Evolutionary conservation across 2,329 filamentous ascomycete species (phyloP).

Genomic region (Polychaeton citri): DNA sequence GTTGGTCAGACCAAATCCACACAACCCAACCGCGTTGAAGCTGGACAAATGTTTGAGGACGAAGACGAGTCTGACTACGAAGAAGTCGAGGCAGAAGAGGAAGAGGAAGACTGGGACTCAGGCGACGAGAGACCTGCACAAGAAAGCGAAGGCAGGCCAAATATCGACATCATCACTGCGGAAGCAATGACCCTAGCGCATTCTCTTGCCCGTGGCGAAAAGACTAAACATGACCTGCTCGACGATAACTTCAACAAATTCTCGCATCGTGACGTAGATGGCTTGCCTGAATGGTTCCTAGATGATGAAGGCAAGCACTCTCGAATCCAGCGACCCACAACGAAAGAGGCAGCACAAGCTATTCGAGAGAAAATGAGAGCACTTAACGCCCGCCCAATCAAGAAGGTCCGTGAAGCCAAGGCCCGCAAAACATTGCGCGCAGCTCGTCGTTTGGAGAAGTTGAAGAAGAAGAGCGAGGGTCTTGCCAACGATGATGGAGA

Average conservation of each 20-base stretch:
- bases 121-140: constrained; percentile 45
- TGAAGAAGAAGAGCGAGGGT: constrained; percentile 92
- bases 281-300: constrained; percentile 93
- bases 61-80: constrained; percentile 15
- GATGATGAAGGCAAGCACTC: constrained; percentile 83
- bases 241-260: constrained; percentile 93
- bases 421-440: constrained; percentile 95
- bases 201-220: constrained; percentile 74
- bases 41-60: constrained; percentile 19
- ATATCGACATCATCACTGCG: constrained; percentile 98
- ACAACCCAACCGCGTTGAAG: constrained; percentile 9
- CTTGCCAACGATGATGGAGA: constrained; percentile 70
- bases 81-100: constrained; percentile 22
- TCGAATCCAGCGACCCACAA: constrained; percentile 75
- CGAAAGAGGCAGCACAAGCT: constrained; percentile 73
- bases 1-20: constrained; percentile 10
- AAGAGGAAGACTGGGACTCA: constrained; percentile 45
- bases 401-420: constrained; percentile 95
- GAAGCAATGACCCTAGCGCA: constrained; percentile 98
- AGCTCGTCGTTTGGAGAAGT: constrained; percentile 78
- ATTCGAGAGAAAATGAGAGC: constrained; percentile 92
- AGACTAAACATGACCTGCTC: constrained; percentile 62
- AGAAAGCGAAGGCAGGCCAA: constrained; percentile 43
- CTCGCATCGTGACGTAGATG: constrained; percentile 79
- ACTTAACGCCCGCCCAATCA: constrained; percentile 90